Evolutionary conservation across 1,139 yeast genomes (phyloP).

Genomic region (Hyphopichia burtonii): DNA sequence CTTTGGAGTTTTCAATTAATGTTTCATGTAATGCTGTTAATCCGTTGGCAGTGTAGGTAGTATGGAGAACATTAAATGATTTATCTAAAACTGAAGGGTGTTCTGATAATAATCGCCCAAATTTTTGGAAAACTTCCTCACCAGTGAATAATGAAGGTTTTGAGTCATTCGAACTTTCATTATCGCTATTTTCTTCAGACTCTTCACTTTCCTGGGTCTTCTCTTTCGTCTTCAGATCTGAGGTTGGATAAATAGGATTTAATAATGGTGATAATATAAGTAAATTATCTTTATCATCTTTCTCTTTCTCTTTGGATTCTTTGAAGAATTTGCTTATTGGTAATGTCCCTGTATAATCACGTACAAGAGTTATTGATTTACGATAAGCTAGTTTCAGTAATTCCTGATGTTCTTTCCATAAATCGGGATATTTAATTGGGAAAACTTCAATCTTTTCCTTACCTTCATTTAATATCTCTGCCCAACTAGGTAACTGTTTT

Average conservation of each 20-base stretch:
- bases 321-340: slow-evolving; percentile 49
- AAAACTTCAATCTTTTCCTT: slow-evolving; percentile 12
- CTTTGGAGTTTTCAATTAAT: slow-evolving; percentile 53
- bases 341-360: slow-evolving; percentile 53
- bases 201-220: not conserved
- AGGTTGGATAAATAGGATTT: slow-evolving; percentile 35
- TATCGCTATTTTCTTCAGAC: too few species aligned
- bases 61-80: slow-evolving; percentile 53
- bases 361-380: slow-evolving; percentile 53
- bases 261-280: slow-evolving; percentile 54
- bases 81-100: slow-evolving; percentile 28
- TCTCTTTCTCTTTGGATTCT: slow-evolving; percentile 4
- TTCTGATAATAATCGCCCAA: slow-evolving; percentile 42
- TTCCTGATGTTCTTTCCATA: slow-evolving; percentile 44
- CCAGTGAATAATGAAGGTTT: slow-evolving; percentile 41
- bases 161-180: slow-evolving; percentile 8
- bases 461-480: slow-evolving; percentile 38
- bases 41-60: slow-evolving; percentile 67
- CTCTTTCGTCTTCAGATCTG: slow-evolving; percentile 1
- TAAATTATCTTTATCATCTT: slow-evolving; percentile 23
- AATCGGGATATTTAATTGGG: slow-evolving; percentile 26
- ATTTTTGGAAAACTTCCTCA: slow-evolving; percentile 57
- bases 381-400: slow-evolving; percentile 51
- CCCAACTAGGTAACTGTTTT: slow-evolving; percentile 46
- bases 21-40: slow-evolving; percentile 58